Evolutionary conservation across 768 basidiomycete species (phyloP), one percentile per base, ranked within the genome.

Genomic region (Megacollybia marginata): DNA sequence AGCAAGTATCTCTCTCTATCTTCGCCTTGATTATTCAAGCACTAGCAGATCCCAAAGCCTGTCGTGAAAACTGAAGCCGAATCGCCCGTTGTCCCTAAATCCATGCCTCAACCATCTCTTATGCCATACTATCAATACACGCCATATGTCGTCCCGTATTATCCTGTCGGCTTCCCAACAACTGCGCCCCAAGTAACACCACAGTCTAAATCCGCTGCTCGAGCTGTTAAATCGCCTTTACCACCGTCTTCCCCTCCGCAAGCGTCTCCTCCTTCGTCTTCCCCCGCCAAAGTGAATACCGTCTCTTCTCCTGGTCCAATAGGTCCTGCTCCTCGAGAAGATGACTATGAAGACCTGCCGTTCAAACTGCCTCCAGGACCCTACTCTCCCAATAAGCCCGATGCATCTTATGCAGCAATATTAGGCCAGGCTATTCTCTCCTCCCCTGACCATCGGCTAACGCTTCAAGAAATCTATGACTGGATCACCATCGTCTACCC

Each of bases 401-500:
- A 87, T 44, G 79, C 82, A 35, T 93, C 93, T 2, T 98, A 98
- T 59, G 94, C 96, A 5, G 94, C 93, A 2, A 79, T 98, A 44
- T 92, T 98, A 54, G 95, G 95, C 1, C 93, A 95, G 58, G 94
- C 95, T 12, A 83, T 99, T 52, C 73, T 95, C 54, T 86, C 91
- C 23, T 91, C 89, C 4, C 76, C 81, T 1, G 80, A 85, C 28
- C 86, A 88, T 57, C 83, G 88, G 47, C 82, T 97, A 47, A 92
- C 92, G 2, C 74, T 98, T 20, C 89, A 94, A 63, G 92, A 98
- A 63, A 96, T 99, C 55, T 98, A 98, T 61, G 85, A 90, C 62
- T 99, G 82, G 79, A 94, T 99, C 59, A 91, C 90, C 43, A 88
- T 87, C 38, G 89, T 90, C 9, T 94, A 92, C 66, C 94, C 96